Base-by-base conservation (phyloP, 192 early-diverging fungal species). In the Linnemannia hyalina region DNA sequence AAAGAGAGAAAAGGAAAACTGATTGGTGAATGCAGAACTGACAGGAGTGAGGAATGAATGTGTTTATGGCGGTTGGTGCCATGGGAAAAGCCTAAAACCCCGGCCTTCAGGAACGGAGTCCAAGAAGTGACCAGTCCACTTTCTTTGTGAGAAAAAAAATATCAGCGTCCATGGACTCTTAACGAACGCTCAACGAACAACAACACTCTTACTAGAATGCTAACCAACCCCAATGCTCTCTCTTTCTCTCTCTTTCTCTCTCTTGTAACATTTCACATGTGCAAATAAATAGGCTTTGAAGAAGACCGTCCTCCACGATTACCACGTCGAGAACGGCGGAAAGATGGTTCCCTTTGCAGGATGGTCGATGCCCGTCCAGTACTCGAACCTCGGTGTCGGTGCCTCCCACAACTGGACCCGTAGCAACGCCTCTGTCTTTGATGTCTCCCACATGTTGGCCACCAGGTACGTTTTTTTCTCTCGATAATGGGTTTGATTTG, bases 291-390 rank as follows among this genome's bases (percentile, higher is more conserved):
- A 86, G 84, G 84, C 38, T 29, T 63, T 93, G 75, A 94, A 95
- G 88, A 91, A 93, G 77, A 99, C 97, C 10, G 92, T 96, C 6
- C 92, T 99, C 4, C 95, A 97, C 87, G 96, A 98, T 84, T 97
- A 97, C 79, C 98, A 99, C 91, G 93, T 97, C 52, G 82, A 92
- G 83, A 91, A 98, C 78, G 97, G 97, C 36, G 98, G 96, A 55
- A 98, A 97, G 92, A 99, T 99, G 95, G 98, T 98, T 22, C 96
- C 96, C 46, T 99, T 98, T 90, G 98, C 98, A 78, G 98, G 98
- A 8, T 99, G 96, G 94, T 92, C 92, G 76, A 99, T 99, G 98
- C 98, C 98, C 46, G 95, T 99, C 75, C 94, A 96, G 82, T 99
- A 99, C 88, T 80, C 91, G 40, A 91, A 92, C 82, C 91, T 95